Evolutionary conservation across 257 asterid species (phyloP), one percentile per base, ranked within the genome.

Genomic region (Penstemon newberryi): DNA sequence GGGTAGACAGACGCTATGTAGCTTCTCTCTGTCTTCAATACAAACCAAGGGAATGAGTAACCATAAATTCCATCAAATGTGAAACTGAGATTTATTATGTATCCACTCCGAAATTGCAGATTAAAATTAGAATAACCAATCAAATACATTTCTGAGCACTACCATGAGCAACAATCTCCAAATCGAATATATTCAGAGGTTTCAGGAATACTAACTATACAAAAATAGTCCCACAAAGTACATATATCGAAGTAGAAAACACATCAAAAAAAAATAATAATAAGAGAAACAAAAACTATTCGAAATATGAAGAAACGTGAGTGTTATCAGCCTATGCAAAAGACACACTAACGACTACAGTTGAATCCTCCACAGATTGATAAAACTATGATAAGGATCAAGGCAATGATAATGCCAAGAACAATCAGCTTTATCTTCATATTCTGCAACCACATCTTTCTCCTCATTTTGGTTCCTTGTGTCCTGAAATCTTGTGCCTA

Each of bases 401-500:
- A 72, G 38, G 95, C 95, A 59, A 87, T 78, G 74, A 89, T 81
- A 56, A 89, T 85, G 56, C 75, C 96, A 46, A 89, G 87, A 59
- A 89, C 95, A 68, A 89, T 87, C 66, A 89, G 86, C 90, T 89
- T 89, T 75, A 87, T 84, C 84, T 87, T 89, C 96, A 89, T 87
- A 52, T 87, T 89, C 85, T 87, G 93, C 56, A 84, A 66, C 96
- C 96, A 89, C 91, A 89, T 89, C 81, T 82, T 87, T 70, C 95
- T 84, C 85, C 95, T 89, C 84, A 89, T 85, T 76, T 82, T 55
- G 67, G 95, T 89, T 70, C 96, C 96, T 69, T 82, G 90, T 6
- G 95, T 82, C 82, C 89, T 81, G 79, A 89, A 89, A 82, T 89
- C 96, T 78, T 87, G 96, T 25, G 96, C 95, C 95, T 89, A 80